Evolutionary conservation across 225 moss, liverwort and hornwort species (phyloP).

Genomic region (Bryoerythrophyllum caledonicum): DNA sequence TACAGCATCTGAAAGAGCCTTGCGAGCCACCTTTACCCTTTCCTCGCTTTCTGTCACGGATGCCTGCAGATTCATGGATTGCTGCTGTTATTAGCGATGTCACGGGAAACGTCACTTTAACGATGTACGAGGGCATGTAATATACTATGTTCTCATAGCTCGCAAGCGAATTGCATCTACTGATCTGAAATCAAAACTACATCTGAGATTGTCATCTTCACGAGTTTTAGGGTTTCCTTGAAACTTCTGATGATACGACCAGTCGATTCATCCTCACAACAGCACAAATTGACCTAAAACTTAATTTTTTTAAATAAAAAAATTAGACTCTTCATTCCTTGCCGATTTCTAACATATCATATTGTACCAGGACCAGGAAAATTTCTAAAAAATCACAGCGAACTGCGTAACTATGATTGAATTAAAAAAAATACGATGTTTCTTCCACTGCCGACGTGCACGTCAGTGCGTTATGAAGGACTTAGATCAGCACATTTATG

Average conservation of each 20-base stretch:
- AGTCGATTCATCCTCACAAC: neutral
- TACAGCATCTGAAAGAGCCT: slow-evolving; percentile 61
- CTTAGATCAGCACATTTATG: slow-evolving; percentile 2
- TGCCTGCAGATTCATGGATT: slow-evolving; percentile 42
- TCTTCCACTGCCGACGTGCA: slow-evolving; percentile 5
- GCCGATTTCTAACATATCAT: neutral
- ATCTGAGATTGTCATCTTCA: neutral
- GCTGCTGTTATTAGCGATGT: neutral
- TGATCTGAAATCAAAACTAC: neutral
- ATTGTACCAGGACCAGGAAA: neutral
- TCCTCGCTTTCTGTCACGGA: slow-evolving; percentile 55
- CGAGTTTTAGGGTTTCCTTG: neutral
- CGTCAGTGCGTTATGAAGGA: neutral
- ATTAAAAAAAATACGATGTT: slow-evolving; percentile 1
- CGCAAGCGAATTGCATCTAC: neutral
- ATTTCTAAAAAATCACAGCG: neutral
- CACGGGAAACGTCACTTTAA: slow-evolving; percentile 11
- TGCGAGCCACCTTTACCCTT: slow-evolving; percentile 52
- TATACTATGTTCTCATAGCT: neutral
- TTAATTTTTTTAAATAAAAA: slow-evolving; percentile 11
- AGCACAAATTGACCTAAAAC: slow-evolving; percentile 7
- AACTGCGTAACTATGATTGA: neutral
- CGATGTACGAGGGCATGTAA: neutral
- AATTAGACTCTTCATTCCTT: neutral
- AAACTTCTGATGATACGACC: too few relatives aligned